Conservation (phyloP, 2,329 filamentous ascomycete genomes). For the Macrophomina pseudophaseolina region DNA sequence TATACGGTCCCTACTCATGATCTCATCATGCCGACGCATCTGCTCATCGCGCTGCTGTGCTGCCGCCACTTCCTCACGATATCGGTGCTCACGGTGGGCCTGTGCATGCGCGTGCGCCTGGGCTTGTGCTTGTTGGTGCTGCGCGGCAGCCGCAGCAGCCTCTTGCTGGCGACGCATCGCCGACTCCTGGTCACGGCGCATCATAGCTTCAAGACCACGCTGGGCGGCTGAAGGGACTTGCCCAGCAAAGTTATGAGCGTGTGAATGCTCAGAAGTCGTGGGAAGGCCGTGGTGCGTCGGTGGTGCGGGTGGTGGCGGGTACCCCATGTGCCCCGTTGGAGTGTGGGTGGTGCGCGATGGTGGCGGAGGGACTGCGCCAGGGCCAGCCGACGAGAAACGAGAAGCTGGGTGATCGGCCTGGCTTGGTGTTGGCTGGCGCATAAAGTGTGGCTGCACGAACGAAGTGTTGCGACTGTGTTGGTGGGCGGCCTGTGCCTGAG, state of each 20-base stretch:
- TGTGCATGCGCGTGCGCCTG: conserved; percentile 24
- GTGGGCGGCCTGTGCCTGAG: conserved; percentile 14
- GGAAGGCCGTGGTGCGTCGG: conserved; percentile 15
- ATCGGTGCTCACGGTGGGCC: conserved; percentile 20
- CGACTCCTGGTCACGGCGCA: conserved; percentile 13
- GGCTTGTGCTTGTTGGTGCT: conserved; percentile 17
- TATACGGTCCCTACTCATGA: not conserved
- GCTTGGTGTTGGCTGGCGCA: conserved; percentile 22
- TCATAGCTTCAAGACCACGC: conserved; percentile 19
- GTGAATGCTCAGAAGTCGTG: not conserved
- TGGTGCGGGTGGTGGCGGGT: conserved; percentile 23
- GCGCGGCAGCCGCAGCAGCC: not conserved
- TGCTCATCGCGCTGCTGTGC: conserved; percentile 15
- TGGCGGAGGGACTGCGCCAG: not conserved
- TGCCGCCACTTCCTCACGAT: conserved; percentile 10
- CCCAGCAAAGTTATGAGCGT: not conserved
- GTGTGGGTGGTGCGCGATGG: conserved; percentile 20
- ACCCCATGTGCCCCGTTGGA: conserved; percentile 22
- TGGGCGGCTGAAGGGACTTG: conserved; percentile 19
- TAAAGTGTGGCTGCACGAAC: conserved; percentile 14
- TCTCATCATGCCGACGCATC: conserved; percentile 4
- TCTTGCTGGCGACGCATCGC: conserved; percentile 13
- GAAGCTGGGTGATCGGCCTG: conserved; percentile 23
- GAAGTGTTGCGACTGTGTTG: conserved; percentile 17
- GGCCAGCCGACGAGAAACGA: conserved; percentile 18